Evolutionary conservation across 208 protist species (phyloP), one percentile per base, ranked within the genome.

Genomic region (Trypanosomatidae sp.): DNA sequence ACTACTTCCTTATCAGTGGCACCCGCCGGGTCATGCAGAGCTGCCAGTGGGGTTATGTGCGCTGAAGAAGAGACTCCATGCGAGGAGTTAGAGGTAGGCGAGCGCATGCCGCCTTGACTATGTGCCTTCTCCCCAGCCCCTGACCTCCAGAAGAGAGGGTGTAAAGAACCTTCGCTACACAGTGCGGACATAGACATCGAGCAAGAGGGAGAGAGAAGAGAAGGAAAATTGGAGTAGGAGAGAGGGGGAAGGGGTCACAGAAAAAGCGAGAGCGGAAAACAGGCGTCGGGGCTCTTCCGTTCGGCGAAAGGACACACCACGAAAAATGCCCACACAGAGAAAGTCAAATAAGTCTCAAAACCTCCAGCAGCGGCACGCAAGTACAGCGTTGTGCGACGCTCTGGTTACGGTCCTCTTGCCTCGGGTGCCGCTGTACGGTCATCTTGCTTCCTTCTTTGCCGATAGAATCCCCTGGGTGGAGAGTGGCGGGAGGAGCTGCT

Each of bases 1-100:
- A n/a, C 53, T 59, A 72, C 22, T 25, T 72, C 68, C 43, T 12
- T 28, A 28, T 72, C 68, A 28, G 39, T 62, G 33, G 46, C 66
- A 44, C 12, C 66, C 3, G 15, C 22, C 10, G 39, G 60, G 60
- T 65, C 39, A 28, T 13, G 60, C 60, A 47, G n/a, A 17, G 41
- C 60, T 28, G 60, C 60, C 12, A 3, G 46, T 46, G 60, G 2
- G 60, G 6, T 25, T 2, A 65, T 22, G 33, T 8, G 15, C 39
- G 22, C 41, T 39, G 60, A 22, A 30, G 59, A 65, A 46, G 28
- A 15, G 60, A 47, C 39, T 46, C 60, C 60, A 65, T 44, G n/a
- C 0, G 2, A 41, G 39, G 60, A 65, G 60, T 25, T 46, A 17
- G 6, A 15, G 22, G 33, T 46, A 65, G 60, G 39, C n/a, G 44